phyloP scores from a whole-genome alignment of 352 stramenopile genomes.

The Phytopythium vexans region DNA sequence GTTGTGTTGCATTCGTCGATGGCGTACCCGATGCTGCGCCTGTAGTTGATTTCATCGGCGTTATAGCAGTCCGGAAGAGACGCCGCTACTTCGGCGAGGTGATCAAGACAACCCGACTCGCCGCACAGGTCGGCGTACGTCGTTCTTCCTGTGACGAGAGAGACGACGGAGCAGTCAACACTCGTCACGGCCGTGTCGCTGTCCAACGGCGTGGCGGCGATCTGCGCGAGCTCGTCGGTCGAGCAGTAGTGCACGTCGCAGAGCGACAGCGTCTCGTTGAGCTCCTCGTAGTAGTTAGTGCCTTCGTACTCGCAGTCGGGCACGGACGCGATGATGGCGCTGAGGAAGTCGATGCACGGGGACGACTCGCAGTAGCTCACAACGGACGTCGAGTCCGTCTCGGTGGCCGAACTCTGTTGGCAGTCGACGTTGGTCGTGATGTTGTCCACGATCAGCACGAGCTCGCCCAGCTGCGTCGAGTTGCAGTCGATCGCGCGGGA shows the following conservation, averaged over 20 bases:
- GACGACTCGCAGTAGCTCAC: neutral
- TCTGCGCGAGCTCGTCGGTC: neutral
- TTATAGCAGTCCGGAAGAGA: neutral
- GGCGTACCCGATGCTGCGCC: neutral
- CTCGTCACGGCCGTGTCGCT: neutral
- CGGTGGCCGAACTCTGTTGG: neutral
- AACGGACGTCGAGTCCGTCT: neutral
- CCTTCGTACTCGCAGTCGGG: slow-evolving; percentile 1
- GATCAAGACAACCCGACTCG: neutral
- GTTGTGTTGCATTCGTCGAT: neutral
- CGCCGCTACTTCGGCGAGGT: neutral
- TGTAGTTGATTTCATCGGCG: neutral
- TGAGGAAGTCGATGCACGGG: neutral
- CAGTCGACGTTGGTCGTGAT: slow-evolving; percentile 2
- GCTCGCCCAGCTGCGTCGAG: neutral
- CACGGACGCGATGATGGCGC: neutral
- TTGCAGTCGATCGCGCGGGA: neutral
- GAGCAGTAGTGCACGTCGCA: slow-evolving; percentile 1
- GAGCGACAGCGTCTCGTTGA: slow-evolving; percentile 1
- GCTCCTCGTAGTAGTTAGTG: slow-evolving; percentile 1
- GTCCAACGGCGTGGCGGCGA: neutral
- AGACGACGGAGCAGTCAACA: slow-evolving; percentile 1
- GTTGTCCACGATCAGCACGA: neutral
- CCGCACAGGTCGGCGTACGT: neutral
- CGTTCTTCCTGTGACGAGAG: neutral